Conservation (phyloP, 2,329 filamentous ascomycete genomes). For the Curvularia sp. region DNA sequence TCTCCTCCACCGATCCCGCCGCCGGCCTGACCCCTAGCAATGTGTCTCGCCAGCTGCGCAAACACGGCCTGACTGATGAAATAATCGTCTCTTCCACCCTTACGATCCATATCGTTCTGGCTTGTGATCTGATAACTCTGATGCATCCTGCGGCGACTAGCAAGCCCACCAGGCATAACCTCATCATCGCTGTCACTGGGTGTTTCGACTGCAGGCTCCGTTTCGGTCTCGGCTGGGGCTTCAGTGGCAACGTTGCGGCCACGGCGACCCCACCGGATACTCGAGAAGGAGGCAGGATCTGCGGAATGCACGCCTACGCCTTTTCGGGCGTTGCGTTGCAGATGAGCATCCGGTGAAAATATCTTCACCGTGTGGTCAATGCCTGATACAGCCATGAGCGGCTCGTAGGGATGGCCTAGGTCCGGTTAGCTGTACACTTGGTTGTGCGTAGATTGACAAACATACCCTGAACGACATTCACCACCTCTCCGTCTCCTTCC, state of each 20-base stretch:
- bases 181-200: slow-evolving; percentile 46
- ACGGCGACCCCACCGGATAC: slow-evolving; percentile 40
- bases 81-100: slow-evolving; percentile 64
- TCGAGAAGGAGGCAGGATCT: slow-evolving; percentile 54
- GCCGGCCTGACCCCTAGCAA: slow-evolving; percentile 35
- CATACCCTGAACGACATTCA: slow-evolving; percentile 70
- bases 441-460: background rate
- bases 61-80: slow-evolving; percentile 59
- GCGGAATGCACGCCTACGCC: slow-evolving; percentile 65
- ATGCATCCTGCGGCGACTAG: slow-evolving; percentile 66
- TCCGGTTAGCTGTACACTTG: slow-evolving; percentile 19
- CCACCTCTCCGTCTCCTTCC: slow-evolving; percentile 72
- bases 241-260: slow-evolving; percentile 21
- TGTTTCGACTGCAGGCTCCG: slow-evolving; percentile 13
- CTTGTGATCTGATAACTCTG: slow-evolving; percentile 67
- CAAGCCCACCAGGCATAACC: slow-evolving; percentile 57
- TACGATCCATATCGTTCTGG: slow-evolving; percentile 67
- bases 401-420: slow-evolving; percentile 70
- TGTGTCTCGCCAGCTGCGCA: slow-evolving; percentile 48
- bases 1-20: slow-evolving; percentile 23
- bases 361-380: slow-evolving; percentile 75
- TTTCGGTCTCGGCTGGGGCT: background rate
- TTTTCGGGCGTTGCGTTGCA: slow-evolving; percentile 63
- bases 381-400: slow-evolving; percentile 69
- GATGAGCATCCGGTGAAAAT: slow-evolving; percentile 67